phyloP scores from a whole-genome alignment of 805 yeast genomes.

The Metschnikowia orientalis region DNA sequence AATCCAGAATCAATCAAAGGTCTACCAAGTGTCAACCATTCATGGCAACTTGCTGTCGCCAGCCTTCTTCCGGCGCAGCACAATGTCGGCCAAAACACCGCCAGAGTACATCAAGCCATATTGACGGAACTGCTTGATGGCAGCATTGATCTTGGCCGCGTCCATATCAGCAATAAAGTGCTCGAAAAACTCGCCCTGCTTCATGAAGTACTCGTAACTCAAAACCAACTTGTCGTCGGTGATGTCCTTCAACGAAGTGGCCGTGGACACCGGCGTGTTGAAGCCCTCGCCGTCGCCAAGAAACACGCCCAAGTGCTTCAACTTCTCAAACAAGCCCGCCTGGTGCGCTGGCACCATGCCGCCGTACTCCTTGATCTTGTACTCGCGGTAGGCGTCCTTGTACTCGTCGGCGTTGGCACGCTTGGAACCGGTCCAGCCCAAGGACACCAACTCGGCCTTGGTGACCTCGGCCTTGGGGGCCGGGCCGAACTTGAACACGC shows the following conservation, averaged over 20 bases:
- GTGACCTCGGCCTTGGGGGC: constrained; percentile 31
- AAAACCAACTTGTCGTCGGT: constrained; percentile 44
- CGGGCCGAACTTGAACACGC: constrained; percentile 28
- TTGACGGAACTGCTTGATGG: constrained; percentile 61
- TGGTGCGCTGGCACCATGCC: constrained; percentile 73
- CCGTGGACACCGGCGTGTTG: constrained; percentile 48
- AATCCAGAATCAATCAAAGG: too few relatives aligned
- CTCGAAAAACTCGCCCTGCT: constrained; percentile 48
- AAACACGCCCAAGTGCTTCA: constrained; percentile 55
- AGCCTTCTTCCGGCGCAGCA: constrained; percentile 33
- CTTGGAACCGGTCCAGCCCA: constrained; percentile 96
- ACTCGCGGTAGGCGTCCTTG: constrained; percentile 62
- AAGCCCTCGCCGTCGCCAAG: constrained; percentile 84
- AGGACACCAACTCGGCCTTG: constrained; percentile 51
- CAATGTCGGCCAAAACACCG: constrained; percentile 37
- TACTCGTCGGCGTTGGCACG: constrained; percentile 67
- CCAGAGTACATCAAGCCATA: constrained; percentile 56
- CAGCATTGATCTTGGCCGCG: constrained; percentile 34
- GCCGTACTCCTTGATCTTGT: constrained; percentile 61
- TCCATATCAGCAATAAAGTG: constrained; percentile 34
- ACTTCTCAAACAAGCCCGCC: constrained; percentile 59
- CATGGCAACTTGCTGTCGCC: constrained; percentile 20
- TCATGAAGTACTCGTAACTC: constrained; percentile 52
- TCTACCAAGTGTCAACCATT: background rate
- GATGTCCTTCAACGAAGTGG: constrained; percentile 34